These are phyloP conservation scores for Boletus speciosus DNA, from an alignment of 768 basidiomycete species.

Conservation along the genomic window DNA sequence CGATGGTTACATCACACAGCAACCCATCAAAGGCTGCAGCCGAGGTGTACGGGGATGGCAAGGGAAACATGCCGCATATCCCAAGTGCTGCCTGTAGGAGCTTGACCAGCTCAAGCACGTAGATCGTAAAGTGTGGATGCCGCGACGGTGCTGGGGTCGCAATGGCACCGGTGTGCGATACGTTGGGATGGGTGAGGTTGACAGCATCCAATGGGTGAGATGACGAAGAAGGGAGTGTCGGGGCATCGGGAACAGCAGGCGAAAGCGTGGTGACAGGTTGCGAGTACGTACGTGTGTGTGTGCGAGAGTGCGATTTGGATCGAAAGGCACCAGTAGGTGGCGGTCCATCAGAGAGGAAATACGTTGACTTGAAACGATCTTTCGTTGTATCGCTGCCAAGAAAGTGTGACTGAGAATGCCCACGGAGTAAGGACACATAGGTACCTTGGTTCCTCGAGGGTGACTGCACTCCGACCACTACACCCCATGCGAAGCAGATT, in stretches of 20 bases:
- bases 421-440: constrained; percentile 2
- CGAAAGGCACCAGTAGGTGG: constrained; percentile 21
- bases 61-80: constrained; percentile 65
- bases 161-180: constrained; percentile 9
- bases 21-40: constrained; percentile 53
- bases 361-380: constrained; percentile 72
- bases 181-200: constrained; percentile 15
- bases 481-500: constrained; percentile 83
- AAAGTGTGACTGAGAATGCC: constrained; percentile 8
- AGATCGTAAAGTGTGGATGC: constrained; percentile 50
- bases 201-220: constrained; percentile 20
- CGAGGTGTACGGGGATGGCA: constrained; percentile 15
- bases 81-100: constrained; percentile 67
- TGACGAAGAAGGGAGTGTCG: constrained; percentile 21
- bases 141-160: constrained; percentile 16
- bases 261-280: constrained; percentile 26
- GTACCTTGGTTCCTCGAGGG: constrained; percentile 71
- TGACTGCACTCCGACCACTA: constrained; percentile 72
- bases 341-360: constrained; percentile 49
- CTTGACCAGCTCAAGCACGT: constrained; percentile 74
- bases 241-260: constrained; percentile 18
- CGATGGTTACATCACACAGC: constrained; percentile 72
- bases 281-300: constrained; percentile 28
- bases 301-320: constrained; percentile 29
- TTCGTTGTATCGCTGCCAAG: constrained; percentile 66